Evolutionary conservation across 176 grass and related monocot genomes (phyloP).

Genomic region (Lolium multiflorum): DNA sequence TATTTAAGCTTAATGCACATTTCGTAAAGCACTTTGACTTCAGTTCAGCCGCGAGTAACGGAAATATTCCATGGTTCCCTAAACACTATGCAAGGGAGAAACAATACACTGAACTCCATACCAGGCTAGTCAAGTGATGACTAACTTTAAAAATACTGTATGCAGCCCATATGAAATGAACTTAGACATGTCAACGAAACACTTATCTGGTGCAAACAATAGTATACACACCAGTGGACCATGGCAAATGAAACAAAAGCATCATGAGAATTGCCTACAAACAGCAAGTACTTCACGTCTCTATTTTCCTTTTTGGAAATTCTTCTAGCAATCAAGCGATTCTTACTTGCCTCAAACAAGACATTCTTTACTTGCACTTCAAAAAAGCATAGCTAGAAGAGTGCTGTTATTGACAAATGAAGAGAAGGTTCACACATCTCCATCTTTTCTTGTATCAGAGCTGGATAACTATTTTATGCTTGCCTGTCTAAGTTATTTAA

Average conservation of each 20-base stretch:
- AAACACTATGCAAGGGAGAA: slow-evolving; percentile 2
- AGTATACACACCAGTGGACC: background rate
- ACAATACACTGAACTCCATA: background rate
- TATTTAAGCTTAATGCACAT: slow-evolving; percentile 16
- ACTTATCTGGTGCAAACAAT: slow-evolving; percentile 14
- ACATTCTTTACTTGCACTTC: background rate
- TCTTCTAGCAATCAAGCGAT: no score
- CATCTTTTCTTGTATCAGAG: background rate
- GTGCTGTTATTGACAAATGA: background rate
- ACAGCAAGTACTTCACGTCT: background rate
- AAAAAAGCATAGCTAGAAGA: background rate
- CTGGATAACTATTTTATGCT: background rate
- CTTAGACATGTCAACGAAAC: slow-evolving; percentile 21
- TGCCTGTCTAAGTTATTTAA: background rate
- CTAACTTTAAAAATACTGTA: background rate
- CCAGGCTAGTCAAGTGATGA: background rate
- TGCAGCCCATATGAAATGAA: slow-evolving; percentile 28
- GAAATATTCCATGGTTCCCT: slow-evolving; percentile 42
- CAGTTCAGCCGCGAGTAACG: background rate
- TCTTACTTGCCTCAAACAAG: background rate
- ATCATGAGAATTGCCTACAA: background rate
- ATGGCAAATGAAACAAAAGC: slow-evolving; percentile 10
- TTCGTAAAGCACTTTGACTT: slow-evolving; percentile 39
- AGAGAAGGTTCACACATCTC: background rate
- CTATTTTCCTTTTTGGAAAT: background rate